Base-by-base conservation (phyloP, 176 grass and related monocot genomes). In the Hyparrhenia diplandra region DNA sequence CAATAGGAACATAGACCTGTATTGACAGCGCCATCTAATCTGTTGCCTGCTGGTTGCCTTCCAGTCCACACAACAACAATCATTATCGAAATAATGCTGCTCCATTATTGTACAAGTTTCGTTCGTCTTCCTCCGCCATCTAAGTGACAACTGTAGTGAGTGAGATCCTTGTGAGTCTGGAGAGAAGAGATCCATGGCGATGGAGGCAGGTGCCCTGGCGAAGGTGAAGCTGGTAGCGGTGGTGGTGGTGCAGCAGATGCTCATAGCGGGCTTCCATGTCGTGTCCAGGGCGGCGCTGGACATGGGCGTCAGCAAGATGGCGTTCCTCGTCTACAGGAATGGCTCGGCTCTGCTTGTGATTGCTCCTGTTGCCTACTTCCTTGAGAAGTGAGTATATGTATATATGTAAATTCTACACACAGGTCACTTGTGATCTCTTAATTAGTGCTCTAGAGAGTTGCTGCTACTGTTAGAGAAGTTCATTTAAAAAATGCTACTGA, bases 251-350 rank as follows among this genome's bases (percentile, higher is more conserved):
- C 74, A 83, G 36, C 68, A 90, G 77, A 9, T 83, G 63, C 87
- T 88, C 59, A 31, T 87, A 18, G 91, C 91, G 36, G 88, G 91
- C 49, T 93, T 90, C 54, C 91, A 90, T 42, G 79, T 93, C 6
- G 88, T 93, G 42, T 88, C 91, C 6, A 85, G 91, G 65, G 67
- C 82, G 74, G 91, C 88, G 41, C 91, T 93, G 43, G 57, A 93
- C 67, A 80, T 90, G 82, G 91, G 91, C 10, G 45, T 93, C 60
- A 90, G 88, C 85, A 59, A 85, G 63, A 85, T 93, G 69, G 91
- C 87, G n/a, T 86, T 93, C 80, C 62, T 86, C 57, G 88, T 93
- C 5, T 93, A 93, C 67, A 80, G 91, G 43, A 93, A 93, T 32
- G 79, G 60, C 81, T 82, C 85, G n/a, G 85, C 91, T 5, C 77